Evolutionary conservation across 805 yeast genomes (phyloP), one percentile per base, ranked within the genome.

Genomic region (Kazachstania taianensis): DNA sequence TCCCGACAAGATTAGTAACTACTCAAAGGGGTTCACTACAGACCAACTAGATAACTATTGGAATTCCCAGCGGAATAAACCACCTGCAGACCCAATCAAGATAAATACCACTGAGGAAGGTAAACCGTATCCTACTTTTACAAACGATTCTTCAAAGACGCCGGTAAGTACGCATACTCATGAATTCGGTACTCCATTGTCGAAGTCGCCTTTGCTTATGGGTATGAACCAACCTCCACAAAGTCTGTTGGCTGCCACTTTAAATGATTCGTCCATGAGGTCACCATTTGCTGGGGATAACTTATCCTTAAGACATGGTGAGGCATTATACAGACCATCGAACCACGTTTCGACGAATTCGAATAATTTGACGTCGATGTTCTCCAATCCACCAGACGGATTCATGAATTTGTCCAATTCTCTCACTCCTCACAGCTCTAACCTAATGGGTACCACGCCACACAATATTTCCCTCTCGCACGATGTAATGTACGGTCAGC

Each of bases 1-100:
- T 31, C 50, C 55, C 6, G 52, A 49, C 15, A 46, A 46, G 9
- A 46, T 50, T 10, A 55, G 57, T 32, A 54, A 49, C 23, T 47
- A 45, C 36, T 55, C 57, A 14, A 56, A 53, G 27, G 52, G 50
- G 2, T 52, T 50, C 28, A 57, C 59, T 4, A 56, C 51, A 3
- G 66, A 49, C 51, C 61, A 57, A 57, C 49, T 62, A 22, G 62
- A 57, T 38, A 51, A 48, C 28, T 57, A 53, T 38, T 57, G 62
- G 62, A 44, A 41, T 12, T 44, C 32, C 18, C 49, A 50, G 33
- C 40, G 41, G 8, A 24, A 17, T 19, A 16, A 28, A 10, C 29
- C 29, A 3, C 15, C 19, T 9, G 12, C 17, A 4, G 20, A 34
- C 9, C 25, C 30, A 10, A 28, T 28, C 9, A 28, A 20, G 19